Conservation (phyloP, 768 basidiomycete genomes). For the Boletus subcaerulescens region DNA sequence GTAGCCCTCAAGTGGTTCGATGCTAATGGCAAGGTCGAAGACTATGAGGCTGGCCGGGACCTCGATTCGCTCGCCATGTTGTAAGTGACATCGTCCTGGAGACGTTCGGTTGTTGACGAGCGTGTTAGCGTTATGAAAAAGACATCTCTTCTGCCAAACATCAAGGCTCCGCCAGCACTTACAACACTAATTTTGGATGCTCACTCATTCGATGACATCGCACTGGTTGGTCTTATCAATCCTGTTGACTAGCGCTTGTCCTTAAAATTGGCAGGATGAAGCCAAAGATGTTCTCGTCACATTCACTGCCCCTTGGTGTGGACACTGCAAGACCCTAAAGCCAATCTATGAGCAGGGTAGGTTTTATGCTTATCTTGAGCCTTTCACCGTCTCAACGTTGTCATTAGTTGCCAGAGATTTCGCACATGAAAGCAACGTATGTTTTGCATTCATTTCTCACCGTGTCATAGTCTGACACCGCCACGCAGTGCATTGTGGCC, state of each 20-base stretch:
- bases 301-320: slow-evolving; percentile 87
- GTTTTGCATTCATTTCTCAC: slow-evolving; percentile 12
- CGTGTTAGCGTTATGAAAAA: slow-evolving; percentile 63
- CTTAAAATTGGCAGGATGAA: slow-evolving; percentile 42
- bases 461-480: slow-evolving; percentile 4
- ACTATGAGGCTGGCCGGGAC: slow-evolving; percentile 78
- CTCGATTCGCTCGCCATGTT: slow-evolving; percentile 72
- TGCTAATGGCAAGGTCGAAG: slow-evolving; percentile 58
- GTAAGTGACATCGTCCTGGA: slow-evolving; percentile 42
- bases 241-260: not conserved
- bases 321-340: slow-evolving; percentile 92
- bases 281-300: slow-evolving; percentile 83
- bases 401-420: slow-evolving; percentile 73
- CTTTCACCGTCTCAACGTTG: not conserved
- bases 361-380: not conserved
- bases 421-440: slow-evolving; percentile 69
- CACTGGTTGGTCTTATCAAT: slow-evolving; percentile 44
- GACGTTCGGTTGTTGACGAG: not conserved
- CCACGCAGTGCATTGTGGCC: slow-evolving; percentile 75
- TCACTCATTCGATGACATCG: slow-evolving; percentile 74
- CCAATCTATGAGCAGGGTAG: slow-evolving; percentile 79
- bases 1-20: slow-evolving; percentile 91
- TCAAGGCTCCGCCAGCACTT: slow-evolving; percentile 80
- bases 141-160: slow-evolving; percentile 80
- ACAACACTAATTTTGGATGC: slow-evolving; percentile 64